Percentiles rank a stretch among this genome's conserved stretches.
Evolutionary conservation across 352 stramenopile genomes (phyloP).

Genomic region (Plasmopara halstedii): DNA sequence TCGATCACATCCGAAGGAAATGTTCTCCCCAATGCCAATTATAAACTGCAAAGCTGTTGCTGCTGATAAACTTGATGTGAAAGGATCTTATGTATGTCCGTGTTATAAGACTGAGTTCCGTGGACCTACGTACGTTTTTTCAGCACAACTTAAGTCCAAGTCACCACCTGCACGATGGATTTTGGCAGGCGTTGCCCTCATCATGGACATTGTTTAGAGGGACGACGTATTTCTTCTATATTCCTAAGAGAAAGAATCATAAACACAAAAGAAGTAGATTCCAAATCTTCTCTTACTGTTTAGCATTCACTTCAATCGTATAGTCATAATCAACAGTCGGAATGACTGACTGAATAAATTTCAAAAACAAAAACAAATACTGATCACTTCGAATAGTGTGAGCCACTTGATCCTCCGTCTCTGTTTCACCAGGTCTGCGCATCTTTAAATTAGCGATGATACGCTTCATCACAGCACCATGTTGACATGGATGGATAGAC

Average conservation of each 20-base stretch:
- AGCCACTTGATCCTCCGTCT: conserved; percentile 19
- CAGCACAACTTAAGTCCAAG: conserved; percentile 96
- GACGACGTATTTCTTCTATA: too few relatives aligned
- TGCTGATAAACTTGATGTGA: conserved; percentile 92
- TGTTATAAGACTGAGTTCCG: conserved; percentile 96
- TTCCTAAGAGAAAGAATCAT: too few relatives aligned
- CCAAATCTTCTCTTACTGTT: conserved; percentile 22
- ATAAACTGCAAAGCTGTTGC: conserved; percentile 97
- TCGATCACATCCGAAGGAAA: conserved; percentile 95
- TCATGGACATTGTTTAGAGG: conserved; percentile 92
- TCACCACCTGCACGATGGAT: conserved; percentile 91
- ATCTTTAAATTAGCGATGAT: conserved; percentile 94
- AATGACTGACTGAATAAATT: conserved; percentile 99
- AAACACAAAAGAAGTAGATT: too few relatives aligned
- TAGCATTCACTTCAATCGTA: conserved; percentile 94
- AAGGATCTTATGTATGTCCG: conserved; percentile 93
- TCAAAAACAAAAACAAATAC: conserved; percentile 99
- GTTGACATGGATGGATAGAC: conserved; percentile 97
- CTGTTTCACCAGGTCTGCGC: conserved; percentile 20
- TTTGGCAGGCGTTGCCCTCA: conserved; percentile 92
- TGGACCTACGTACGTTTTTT: conserved; percentile 96
- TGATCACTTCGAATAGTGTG: conserved; percentile 88
- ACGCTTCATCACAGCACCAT: conserved; percentile 97
- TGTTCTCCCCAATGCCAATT: conserved; percentile 97
- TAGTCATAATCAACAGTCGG: conserved; percentile 99